Base-by-base conservation (phyloP, 108 stramenopile species). In the Cyclotella atomus region DNA sequence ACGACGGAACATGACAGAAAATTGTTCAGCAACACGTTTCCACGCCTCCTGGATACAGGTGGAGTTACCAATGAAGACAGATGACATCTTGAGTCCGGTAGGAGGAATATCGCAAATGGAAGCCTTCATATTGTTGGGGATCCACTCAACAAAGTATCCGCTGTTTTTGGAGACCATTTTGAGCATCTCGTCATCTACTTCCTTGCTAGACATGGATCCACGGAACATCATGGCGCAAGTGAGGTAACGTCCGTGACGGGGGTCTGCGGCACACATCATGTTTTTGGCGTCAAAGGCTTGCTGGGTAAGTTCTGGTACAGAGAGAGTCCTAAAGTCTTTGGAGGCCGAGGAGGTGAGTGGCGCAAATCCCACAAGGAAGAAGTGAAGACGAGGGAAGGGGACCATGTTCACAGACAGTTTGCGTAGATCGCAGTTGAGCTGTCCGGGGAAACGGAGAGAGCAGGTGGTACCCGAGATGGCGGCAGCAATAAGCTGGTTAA, bases 121-220 rank as follows among this genome's bases (percentile, higher is more conserved):
- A 20, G 93, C 87, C 87, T 94, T 94, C 59, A 92, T 76, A 83
- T 94, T 94, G 82, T 94, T 94, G 65, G 93, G 93, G 62, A 94
- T 94, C 93, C 93, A 94, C 69, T 94, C 93, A 52, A 94, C 93
- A 72, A 94, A 94, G 76, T 89, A 91, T 47, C 87, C 83, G 15
- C 85, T 85, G 88, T 94, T 94, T 91, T 94, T 94, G 89, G 83
- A 91, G n/a, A 92, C 87, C 59, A 91, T 88, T 57, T 92, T 89
- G 54, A 90, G 83, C 93, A 94, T 94, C 75, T 93, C 90, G 55
- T 90, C 89, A 62, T 90, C 89, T 30, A 89, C 88, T 76, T 87
- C 88, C 84, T 88, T 87, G 74, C 75, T 76, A 47, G 85, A 88
- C 88, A 89, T 87, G 44, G 43, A 55, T 27, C 88, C 88, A 59